Evolutionary conservation across 345 rosid genomes (phyloP).

Genomic region (Erysimum cheiranthoides): DNA sequence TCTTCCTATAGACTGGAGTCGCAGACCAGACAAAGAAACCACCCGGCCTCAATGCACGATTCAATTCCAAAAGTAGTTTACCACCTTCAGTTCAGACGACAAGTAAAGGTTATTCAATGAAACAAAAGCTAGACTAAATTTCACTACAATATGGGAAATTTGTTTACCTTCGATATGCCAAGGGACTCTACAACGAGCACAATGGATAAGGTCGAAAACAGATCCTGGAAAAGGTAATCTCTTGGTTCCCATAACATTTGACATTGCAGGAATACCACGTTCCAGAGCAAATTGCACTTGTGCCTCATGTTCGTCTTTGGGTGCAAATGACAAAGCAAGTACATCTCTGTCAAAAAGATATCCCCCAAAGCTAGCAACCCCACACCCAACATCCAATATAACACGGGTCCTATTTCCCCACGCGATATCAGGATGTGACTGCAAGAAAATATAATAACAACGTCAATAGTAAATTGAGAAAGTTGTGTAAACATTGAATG

Average conservation of each 20-base stretch:
- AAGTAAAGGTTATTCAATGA: not conserved
- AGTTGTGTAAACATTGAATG: not conserved
- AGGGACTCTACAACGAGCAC: conserved; percentile 97
- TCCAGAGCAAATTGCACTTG: conserved; percentile 96
- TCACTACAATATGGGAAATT: conserved; percentile 1
- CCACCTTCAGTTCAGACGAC: conserved; percentile 64
- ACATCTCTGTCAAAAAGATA: conserved; percentile 84
- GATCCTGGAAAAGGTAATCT: conserved; percentile 85
- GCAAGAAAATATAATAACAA: conserved; percentile 34
- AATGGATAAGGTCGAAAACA: conserved; percentile 81
- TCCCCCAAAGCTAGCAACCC: conserved; percentile 96
- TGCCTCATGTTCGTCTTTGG: conserved; percentile 97
- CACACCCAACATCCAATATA: conserved; percentile 92
- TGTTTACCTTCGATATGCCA: conserved; percentile 89
- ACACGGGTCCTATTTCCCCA: conserved; percentile 85
- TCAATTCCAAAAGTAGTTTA: conserved; percentile 86
- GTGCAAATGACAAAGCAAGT: conserved; percentile 92
- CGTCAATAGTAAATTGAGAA: conserved; percentile 21
- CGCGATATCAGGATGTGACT: conserved; percentile 70
- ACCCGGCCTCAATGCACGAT: conserved; percentile 90
- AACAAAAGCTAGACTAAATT: not conserved
- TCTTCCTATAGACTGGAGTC: conserved; percentile 76
- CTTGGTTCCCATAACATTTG: conserved; percentile 86
- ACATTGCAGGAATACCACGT: conserved; percentile 89
- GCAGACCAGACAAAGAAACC: conserved; percentile 98